Percentiles rank a stretch among this genome's conserved stretches.
phyloP scores from a whole-genome alignment of 345 rosid species.

The sweet orange (Citrus sinensis) region DVS_A1.0 CM039164.1:28174001-28174500 shows the following conservation, averaged over 20 bases:
- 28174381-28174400: background rate
- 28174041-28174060: background rate
- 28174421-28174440: background rate
- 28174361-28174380: background rate
- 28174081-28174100: conserved; percentile 42
- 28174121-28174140: conserved; percentile 21
- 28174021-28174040: background rate
- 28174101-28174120: conserved; percentile 27
- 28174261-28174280: conserved; percentile 26
- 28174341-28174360: too few relatives aligned
- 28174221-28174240: conserved; percentile 41
- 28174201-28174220: conserved; percentile 28
- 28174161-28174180: conserved; percentile 44
- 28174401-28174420: background rate
- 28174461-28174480: background rate
- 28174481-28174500: background rate
- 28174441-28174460: background rate
- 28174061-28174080: conserved; percentile 39
- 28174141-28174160: conserved; percentile 37
- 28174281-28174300: conserved; percentile 39
- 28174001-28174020: background rate
- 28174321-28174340: conserved; percentile 82
- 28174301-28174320: conserved; percentile 94
- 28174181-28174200: conserved; percentile 23
- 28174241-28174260: conserved; percentile 24